phyloP scores from a whole-genome alignment of 345 rosid genomes.

The Psidium friedrichsthalianum region DNA sequence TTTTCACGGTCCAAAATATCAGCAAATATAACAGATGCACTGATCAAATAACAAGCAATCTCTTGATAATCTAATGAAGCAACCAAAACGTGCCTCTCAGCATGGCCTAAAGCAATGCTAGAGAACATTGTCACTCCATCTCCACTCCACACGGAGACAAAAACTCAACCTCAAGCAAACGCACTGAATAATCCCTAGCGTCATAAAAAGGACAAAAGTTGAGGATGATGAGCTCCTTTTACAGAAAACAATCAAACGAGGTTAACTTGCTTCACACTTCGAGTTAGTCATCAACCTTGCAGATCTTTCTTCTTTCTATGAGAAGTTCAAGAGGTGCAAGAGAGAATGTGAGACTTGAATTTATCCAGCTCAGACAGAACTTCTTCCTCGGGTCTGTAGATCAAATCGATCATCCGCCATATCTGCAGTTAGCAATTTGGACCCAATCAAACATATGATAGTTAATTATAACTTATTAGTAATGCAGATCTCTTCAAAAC shows the following conservation, averaged over 20 bases:
- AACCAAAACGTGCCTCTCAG: neutral
- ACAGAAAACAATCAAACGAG: neutral
- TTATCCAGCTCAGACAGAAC: slow-evolving; percentile 44
- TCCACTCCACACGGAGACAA: neutral
- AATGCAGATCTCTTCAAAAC: neutral
- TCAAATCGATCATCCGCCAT: slow-evolving; percentile 57
- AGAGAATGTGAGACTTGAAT: slow-evolving; percentile 33
- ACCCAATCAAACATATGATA: neutral
- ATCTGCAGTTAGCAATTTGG: slow-evolving; percentile 20
- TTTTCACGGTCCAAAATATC: neutral
- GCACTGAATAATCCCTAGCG: neutral
- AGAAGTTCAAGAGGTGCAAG: slow-evolving; percentile 2
- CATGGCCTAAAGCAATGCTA: neutral
- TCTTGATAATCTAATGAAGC: neutral
- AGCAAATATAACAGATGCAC: neutral
- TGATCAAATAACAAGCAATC: neutral
- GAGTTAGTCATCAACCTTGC: neutral
- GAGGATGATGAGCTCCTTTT: neutral
- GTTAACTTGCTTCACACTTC: neutral
- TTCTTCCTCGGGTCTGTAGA: slow-evolving; percentile 50
- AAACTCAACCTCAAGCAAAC: neutral
- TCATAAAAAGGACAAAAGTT: neutral
- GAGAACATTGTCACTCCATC: neutral
- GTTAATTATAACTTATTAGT: neutral
- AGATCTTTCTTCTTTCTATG: neutral